Evolutionary conservation across 305 asterid species (phyloP).

Genomic region (Fraxinus nigra): DNA sequence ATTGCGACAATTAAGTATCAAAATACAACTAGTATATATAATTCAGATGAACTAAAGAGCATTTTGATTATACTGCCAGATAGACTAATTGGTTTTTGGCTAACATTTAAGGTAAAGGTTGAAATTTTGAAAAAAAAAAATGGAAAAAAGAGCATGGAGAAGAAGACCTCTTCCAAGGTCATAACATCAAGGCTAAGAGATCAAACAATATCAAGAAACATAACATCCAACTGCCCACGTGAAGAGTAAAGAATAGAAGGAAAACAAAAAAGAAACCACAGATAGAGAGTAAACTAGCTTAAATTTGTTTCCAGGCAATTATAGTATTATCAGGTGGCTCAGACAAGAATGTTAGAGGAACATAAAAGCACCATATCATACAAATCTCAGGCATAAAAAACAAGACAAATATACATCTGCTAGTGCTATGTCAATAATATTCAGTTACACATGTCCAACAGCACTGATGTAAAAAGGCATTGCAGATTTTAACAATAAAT

Average conservation of each 20-base stretch:
- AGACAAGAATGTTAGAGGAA: not conserved
- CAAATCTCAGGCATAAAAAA: not conserved
- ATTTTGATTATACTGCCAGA: not conserved
- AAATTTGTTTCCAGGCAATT: not conserved
- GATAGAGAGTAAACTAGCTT: not conserved
- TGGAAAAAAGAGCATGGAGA: not conserved
- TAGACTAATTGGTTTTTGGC: not conserved
- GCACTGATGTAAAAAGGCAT: not conserved
- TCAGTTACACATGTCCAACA: not conserved
- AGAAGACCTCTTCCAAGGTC: not conserved
- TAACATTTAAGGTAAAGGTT: not conserved
- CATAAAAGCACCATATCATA: not conserved
- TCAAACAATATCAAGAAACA: constrained; percentile 30
- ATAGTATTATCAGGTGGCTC: not conserved
- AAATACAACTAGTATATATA: not conserved
- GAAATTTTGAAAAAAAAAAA: not conserved
- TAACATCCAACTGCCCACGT: not conserved
- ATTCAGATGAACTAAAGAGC: not conserved
- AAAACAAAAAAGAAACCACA: not conserved
- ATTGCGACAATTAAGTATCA: not conserved
- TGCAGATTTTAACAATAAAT: not conserved
- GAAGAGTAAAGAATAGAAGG: not conserved
- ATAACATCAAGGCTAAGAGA: constrained; percentile 24
- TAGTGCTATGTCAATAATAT: not conserved
- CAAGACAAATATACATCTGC: not conserved